These are phyloP conservation scores for Nematodospora anomalae DNA, from an alignment of 1,139 yeast genomes.

Conservation along the genomic window DNA sequence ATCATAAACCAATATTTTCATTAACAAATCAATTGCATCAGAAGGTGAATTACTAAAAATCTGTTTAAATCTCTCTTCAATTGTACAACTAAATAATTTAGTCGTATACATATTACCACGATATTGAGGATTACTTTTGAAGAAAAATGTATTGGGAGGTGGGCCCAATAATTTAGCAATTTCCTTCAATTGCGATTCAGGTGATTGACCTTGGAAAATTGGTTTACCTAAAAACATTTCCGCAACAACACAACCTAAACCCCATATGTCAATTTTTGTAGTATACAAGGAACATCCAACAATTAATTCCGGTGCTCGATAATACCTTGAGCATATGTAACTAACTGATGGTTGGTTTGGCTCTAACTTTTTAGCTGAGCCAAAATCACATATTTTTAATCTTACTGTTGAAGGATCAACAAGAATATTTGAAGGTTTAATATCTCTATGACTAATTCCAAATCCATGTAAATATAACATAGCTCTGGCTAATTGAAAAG, in stretches of 20 bases:
- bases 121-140: conserved; percentile 71
- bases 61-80: conserved; percentile 64
- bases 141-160: conserved; percentile 72
- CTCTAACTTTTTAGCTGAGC: conserved; percentile 76
- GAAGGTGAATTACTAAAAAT: conserved; percentile 70
- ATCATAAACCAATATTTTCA: conserved; percentile 70
- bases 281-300: conserved; percentile 75
- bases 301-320: conserved; percentile 81
- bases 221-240: conserved; percentile 83
- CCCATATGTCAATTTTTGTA: conserved; percentile 84
- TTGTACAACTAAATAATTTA: conserved; percentile 61
- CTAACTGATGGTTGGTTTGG: conserved; percentile 73
- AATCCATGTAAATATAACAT: conserved; percentile 79
- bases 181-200: conserved; percentile 72
- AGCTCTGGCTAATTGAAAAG: conserved; percentile 80
- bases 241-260: conserved; percentile 80
- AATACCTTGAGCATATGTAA: conserved; percentile 77
- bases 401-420: conserved; percentile 68
- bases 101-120: conserved; percentile 73
- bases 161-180: conserved; percentile 75
- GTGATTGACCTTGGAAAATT: conserved; percentile 78
- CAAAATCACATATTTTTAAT: conserved; percentile 78
- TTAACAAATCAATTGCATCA: conserved; percentile 67
- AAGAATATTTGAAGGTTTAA: conserved; percentile 75
- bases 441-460: conserved; percentile 79